phyloP scores from a whole-genome alignment of 140 eudicot genomes.

The Stevia rebaudiana region DNA sequence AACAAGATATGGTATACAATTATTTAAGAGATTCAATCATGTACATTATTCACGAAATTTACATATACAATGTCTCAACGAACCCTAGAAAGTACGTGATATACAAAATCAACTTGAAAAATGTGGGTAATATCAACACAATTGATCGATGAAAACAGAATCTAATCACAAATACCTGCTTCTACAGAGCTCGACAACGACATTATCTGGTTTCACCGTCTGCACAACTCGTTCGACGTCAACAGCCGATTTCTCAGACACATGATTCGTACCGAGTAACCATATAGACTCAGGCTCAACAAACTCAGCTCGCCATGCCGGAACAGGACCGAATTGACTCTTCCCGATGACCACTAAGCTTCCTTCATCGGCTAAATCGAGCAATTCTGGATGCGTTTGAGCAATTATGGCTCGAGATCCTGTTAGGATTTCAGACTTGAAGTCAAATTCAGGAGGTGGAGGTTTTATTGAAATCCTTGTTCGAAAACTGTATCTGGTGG shows the following conservation, averaged over 20 bases:
- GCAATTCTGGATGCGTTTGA: slow-evolving; percentile 58
- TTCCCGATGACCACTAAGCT: slow-evolving; percentile 51
- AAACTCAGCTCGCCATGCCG: slow-evolving; percentile 77
- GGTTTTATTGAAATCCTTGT: slow-evolving; percentile 45
- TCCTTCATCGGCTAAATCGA: slow-evolving; percentile 69
- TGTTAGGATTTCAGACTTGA: slow-evolving; percentile 37
- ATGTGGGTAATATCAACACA: neutral
- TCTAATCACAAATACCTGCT: slow-evolving; percentile 59
- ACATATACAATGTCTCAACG: neutral
- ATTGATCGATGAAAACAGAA: slow-evolving; percentile 1
- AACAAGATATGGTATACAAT: no score
- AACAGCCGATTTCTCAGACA: slow-evolving; percentile 50
- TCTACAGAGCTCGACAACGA: slow-evolving; percentile 90
- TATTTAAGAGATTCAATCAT: neutral
- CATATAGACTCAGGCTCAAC: slow-evolving; percentile 91
- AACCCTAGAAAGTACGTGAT: neutral
- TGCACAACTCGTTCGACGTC: slow-evolving; percentile 78
- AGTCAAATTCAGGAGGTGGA: slow-evolving; percentile 71
- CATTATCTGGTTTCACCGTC: slow-evolving; percentile 69
- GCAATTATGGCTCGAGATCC: slow-evolving; percentile 53
- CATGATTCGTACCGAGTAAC: slow-evolving; percentile 74
- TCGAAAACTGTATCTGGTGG: slow-evolving; percentile 11
- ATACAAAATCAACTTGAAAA: neutral
- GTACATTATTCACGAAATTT: no score
- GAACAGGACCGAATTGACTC: slow-evolving; percentile 77